A percentile compares a stretch with the other conserved stretches of the same genome.
phyloP scores from a whole-genome alignment of 805 yeast species.

The Saturnispora serradocipensis region DNA sequence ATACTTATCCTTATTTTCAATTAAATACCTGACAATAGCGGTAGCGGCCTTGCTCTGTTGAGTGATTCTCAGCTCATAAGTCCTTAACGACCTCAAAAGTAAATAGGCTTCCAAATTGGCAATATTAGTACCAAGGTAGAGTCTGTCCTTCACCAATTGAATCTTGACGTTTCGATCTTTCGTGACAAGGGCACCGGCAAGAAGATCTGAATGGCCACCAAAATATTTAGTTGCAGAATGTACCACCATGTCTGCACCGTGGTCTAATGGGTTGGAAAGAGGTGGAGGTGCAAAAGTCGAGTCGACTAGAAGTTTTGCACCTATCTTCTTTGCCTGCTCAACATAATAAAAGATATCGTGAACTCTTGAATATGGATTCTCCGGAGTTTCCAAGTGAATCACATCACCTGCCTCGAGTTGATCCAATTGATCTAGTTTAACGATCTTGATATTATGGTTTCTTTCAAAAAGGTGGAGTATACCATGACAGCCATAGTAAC shows the following conservation, averaged over 20 bases:
- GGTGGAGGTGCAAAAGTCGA: conserved; percentile 95
- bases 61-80: conserved; percentile 62
- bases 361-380: conserved; percentile 71
- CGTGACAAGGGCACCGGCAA: conserved; percentile 75
- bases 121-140: conserved; percentile 67
- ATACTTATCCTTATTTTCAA: conserved; percentile 38
- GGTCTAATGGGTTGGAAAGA: conserved; percentile 66
- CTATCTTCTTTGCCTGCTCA: conserved; percentile 62
- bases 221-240: conserved; percentile 91
- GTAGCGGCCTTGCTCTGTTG: conserved; percentile 59
- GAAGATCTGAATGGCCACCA: conserved; percentile 90
- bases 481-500: conserved; percentile 80
- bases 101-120: conserved; percentile 71
- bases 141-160: conserved; percentile 51
- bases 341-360: conserved; percentile 57
- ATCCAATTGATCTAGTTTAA: conserved; percentile 44
- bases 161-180: conserved; percentile 40
- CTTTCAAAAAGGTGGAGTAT: conserved; percentile 56
- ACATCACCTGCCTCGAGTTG: conserved; percentile 53
- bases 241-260: conserved; percentile 82
- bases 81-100: conserved; percentile 69
- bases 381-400: conserved; percentile 80
- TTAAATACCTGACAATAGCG: conserved; percentile 49
- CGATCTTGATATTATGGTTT: conserved; percentile 45
- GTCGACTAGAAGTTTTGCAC: conserved; percentile 68